Evolutionary conservation across 2,329 filamentous ascomycete genomes (phyloP).

Genomic region (Cladosporium colombiae): DNA sequence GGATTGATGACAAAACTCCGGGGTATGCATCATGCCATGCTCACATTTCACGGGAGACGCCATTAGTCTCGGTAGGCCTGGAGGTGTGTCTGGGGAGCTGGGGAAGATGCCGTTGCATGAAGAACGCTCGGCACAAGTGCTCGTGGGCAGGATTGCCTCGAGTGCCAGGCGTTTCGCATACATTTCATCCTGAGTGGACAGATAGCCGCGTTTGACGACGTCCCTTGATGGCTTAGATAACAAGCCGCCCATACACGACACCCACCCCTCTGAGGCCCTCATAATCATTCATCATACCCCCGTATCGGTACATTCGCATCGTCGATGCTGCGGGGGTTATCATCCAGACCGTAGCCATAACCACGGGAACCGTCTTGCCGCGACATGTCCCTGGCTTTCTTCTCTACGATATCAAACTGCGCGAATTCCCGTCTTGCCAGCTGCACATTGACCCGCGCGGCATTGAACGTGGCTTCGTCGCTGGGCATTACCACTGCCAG

Average conservation of each 20-base stretch:
- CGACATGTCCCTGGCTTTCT: constrained; percentile 32
- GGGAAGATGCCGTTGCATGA: constrained; percentile 6
- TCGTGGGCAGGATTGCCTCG: not conserved
- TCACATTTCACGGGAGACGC: not conserved
- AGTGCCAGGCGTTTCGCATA: not conserved
- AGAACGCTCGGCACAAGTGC: constrained; percentile 4
- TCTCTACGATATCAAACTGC: constrained; percentile 55
- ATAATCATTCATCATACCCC: constrained; percentile 13
- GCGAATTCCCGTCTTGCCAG: constrained; percentile 80
- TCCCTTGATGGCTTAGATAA: not conserved
- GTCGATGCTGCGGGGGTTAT: not conserved
- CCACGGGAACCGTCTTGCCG: constrained; percentile 8
- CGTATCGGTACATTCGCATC: constrained; percentile 8
- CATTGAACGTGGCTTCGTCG: constrained; percentile 87
- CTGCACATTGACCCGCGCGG: constrained; percentile 85
- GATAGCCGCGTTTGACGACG: constrained; percentile 15
- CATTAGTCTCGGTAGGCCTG: not conserved
- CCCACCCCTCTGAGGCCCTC: not conserved
- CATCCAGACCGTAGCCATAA: constrained; percentile 46
- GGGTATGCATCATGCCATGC: constrained; percentile 3
- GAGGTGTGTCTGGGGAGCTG: not conserved
- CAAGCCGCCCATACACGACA: constrained; percentile 6
- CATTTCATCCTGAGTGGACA: not conserved
- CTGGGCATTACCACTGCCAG: constrained; percentile 89
- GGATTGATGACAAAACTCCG: not conserved